These are phyloP conservation scores for Aspergillus intermedius DNA, from an alignment of 2,329 filamentous ascomycete species.

Conservation along the genomic window DNA sequence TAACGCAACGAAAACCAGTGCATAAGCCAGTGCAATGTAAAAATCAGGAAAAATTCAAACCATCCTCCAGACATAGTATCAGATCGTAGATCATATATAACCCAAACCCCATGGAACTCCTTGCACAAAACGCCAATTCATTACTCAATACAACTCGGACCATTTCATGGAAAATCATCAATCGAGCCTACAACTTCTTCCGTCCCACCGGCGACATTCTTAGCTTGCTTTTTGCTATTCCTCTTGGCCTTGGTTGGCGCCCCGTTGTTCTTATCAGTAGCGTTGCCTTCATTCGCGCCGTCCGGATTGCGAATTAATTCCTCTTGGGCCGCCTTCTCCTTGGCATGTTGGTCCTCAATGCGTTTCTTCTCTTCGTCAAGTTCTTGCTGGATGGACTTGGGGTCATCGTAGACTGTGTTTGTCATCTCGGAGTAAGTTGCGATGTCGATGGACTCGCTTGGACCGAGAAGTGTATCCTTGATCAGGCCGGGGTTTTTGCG, in stretches of 20 bases:
- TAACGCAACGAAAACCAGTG: not conserved
- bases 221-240: slow-evolving; percentile 22
- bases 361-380: slow-evolving; percentile 40
- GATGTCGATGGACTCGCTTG: slow-evolving; percentile 39
- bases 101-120: slow-evolving; percentile 1
- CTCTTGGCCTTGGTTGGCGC: slow-evolving; percentile 23
- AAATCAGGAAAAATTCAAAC: too few relatives aligned
- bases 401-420: slow-evolving; percentile 39
- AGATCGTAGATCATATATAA: not conserved
- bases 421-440: slow-evolving; percentile 41
- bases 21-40: not conserved
- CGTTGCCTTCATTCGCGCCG: slow-evolving; percentile 22
- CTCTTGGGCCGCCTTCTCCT: slow-evolving; percentile 40
- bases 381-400: slow-evolving; percentile 33
- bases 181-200: slow-evolving; percentile 37
- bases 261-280: slow-evolving; percentile 25
- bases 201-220: slow-evolving; percentile 27
- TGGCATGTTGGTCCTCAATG: slow-evolving; percentile 42
- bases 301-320: slow-evolving; percentile 38
- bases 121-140: not conserved
- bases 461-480: slow-evolving; percentile 45
- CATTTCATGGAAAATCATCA: slow-evolving; percentile 25
- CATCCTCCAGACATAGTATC: not conserved
- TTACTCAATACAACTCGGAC: not conserved
- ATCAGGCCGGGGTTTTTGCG: slow-evolving; percentile 49